Base-by-base conservation (phyloP, 768 basidiomycete species). In the Mycena latifolia region DNA sequence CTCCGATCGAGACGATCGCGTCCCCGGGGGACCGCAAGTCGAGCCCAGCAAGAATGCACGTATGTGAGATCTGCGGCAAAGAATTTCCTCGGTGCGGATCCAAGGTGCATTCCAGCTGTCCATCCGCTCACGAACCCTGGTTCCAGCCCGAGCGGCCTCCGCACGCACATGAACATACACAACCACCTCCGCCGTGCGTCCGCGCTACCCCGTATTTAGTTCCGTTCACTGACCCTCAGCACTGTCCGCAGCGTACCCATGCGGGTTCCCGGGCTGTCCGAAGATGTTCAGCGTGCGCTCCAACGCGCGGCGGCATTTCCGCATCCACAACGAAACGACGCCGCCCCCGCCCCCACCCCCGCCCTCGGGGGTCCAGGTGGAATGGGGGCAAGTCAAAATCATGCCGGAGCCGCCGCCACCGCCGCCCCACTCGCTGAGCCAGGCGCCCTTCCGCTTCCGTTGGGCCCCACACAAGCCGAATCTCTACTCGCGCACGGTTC, bases 221-320 rank as follows among this genome's bases (percentile, higher is more conserved):
- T 31, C 6, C 31, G 7, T 22, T 20, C 20, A 15, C 35, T 50
- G 46, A 51, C 10, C 2, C 17, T 11, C 20, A 17, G 33, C 33
- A 33, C 17, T 11, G 11, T 33, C 11, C 17, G 47, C 67, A 86
- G 86, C 85, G 11, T 86, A 78, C 61, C 64, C 77, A 7, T 94
- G 92, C 72, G 83, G 78, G 0, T 87, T 89, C 53, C 79, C 84
- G 17, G 82, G 83, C 35, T 94, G 93, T 73, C 77, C 79, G 31
- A 89, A 90, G 73, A 84, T 82, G 5, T 94, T 94, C 71, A 88
- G 90, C 22, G 92, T 94, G 20, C 87, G 91, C 15, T 94, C 92
- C 10, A 94, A 94, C 70, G 92, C 92, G 18, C 92, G 89, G 75
- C 85, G 92, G 35, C 92, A 94, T 72, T 82, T 92, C 39, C 89